Percentiles rank a stretch among this genome's conserved stretches.
Conservation (phyloP, 371 early-diverging fungal genomes). For the Coemansia sp. region DNA sequence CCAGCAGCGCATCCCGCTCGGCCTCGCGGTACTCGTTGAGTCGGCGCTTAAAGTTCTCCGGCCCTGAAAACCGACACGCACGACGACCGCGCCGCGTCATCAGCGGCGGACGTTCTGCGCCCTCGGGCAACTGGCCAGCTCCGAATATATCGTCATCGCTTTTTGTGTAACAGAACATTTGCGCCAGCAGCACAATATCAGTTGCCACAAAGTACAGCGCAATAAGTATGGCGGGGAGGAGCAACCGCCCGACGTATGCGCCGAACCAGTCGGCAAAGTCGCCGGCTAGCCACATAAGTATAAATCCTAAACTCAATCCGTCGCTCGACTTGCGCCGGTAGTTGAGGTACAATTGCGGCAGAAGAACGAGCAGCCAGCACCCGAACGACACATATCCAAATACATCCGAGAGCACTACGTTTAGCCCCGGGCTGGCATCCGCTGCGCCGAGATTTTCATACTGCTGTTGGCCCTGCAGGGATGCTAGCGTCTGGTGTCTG, state of each 20-base stretch:
- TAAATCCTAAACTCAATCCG: conserved; percentile 64
- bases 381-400: conserved; percentile 44
- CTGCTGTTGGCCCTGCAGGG: conserved; percentile 13
- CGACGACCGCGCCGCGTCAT: conserved; percentile 26
- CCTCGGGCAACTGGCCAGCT: conserved; percentile 40
- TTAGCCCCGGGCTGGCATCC: conserved; percentile 1
- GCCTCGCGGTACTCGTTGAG: conserved; percentile 34
- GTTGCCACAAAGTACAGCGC: conserved; percentile 56
- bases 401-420: conserved; percentile 30
- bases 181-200: conserved; percentile 52
- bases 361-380: conserved; percentile 43
- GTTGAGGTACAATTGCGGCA: conserved; percentile 52
- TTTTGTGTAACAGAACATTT: conserved; percentile 53
- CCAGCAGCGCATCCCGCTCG: conserved; percentile 33
- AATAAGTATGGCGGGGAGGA: conserved; percentile 66
- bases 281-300: conserved; percentile 82
- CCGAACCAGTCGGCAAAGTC: conserved; percentile 80
- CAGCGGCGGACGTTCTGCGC: conserved; percentile 42
- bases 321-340: conserved; percentile 51
- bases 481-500: conserved; percentile 24
- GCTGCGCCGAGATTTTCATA: neutral
- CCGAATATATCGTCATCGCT: conserved; percentile 47
- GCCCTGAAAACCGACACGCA: conserved; percentile 23
- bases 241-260: conserved; percentile 69
- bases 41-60: conserved; percentile 6